Evolutionary conservation across 768 basidiomycete species (phyloP).

Genomic region (Leccinum imitatum): DNA sequence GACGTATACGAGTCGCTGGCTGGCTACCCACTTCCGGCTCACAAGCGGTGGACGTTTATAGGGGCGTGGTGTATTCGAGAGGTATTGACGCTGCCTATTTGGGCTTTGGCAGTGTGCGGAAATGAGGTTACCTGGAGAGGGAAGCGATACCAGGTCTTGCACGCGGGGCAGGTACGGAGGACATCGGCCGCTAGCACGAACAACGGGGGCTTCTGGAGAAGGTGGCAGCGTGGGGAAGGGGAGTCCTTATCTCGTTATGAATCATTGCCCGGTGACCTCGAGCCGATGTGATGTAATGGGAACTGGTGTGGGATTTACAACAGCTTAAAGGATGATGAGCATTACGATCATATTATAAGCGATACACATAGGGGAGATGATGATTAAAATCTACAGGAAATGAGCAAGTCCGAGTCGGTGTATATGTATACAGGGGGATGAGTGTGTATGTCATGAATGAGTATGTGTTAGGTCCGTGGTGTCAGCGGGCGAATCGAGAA

Average conservation of each 20-base stretch:
- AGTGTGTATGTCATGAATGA: conserved; percentile 25
- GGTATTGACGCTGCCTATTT: conserved; percentile 84
- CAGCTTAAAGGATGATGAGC: conserved; percentile 18
- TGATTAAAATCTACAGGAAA: conserved; percentile 38
- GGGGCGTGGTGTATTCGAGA: conserved; percentile 81
- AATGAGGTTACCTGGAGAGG: conserved; percentile 89
- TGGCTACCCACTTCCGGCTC: conserved; percentile 54
- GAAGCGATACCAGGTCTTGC: conserved; percentile 65
- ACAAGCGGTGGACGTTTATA: conserved; percentile 58
- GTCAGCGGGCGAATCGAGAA: conserved; percentile 25
- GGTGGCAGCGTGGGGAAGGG: conserved; percentile 21
- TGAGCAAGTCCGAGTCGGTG: conserved; percentile 19
- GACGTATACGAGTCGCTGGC: conserved; percentile 79
- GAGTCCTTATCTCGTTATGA: conserved; percentile 18
- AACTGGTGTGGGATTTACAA: conserved; percentile 27
- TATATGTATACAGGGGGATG: conserved; percentile 33
- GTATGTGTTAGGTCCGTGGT: conserved; percentile 26
- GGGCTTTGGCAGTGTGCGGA: conserved; percentile 77
- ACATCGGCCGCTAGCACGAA: conserved; percentile 19
- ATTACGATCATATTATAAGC: conserved; percentile 33
- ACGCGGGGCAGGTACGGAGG: conserved; percentile 66
- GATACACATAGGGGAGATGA: conserved; percentile 32
- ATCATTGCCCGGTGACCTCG: conserved; percentile 10
- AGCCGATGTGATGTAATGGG: conserved; percentile 22
- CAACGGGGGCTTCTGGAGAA: conserved; percentile 26